Percentiles rank a stretch among this genome's conserved stretches.
These are phyloP conservation scores for Claviceps sp. DNA, from an alignment of 2,329 filamentous ascomycete species.

Conservation along the genomic window DNA sequence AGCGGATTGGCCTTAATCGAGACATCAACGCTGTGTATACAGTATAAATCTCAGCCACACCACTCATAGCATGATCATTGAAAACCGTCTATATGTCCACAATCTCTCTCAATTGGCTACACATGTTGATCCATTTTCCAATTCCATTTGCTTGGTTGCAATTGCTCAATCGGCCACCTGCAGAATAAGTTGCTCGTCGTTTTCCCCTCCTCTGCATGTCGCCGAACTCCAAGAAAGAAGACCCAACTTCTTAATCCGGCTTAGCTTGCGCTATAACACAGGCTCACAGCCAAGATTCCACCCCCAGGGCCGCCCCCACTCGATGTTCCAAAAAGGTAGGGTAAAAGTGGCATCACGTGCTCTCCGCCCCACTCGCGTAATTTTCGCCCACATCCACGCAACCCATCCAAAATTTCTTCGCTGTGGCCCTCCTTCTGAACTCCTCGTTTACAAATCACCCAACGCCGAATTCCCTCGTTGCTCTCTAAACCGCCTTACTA, in stretches of 20 bases:
- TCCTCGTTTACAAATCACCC: constrained; percentile 14
- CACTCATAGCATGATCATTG: not conserved
- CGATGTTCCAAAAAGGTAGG: not conserved
- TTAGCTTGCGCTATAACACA: not conserved
- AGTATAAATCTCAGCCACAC: not conserved
- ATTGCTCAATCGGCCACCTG: not conserved
- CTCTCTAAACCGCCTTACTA: constrained; percentile 10
- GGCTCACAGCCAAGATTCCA: not conserved
- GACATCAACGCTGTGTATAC: not conserved
- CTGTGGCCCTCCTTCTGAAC: not conserved
- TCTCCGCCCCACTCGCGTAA: constrained; percentile 12
- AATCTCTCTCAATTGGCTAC: not conserved
- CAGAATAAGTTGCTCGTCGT: not conserved
- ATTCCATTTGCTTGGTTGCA: too few relatives aligned
- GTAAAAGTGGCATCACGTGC: constrained; percentile 19
- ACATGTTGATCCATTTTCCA: too few relatives aligned
- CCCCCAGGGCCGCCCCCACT: too few relatives aligned
- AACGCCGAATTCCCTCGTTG: constrained; percentile 16
- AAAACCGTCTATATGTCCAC: not conserved
- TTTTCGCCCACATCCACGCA: constrained; percentile 18
- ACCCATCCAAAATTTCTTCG: constrained; percentile 5
- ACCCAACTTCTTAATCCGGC: not conserved
- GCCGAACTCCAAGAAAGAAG: not conserved
- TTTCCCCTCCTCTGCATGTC: not conserved
- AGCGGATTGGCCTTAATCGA: not conserved